Base-by-base conservation (phyloP, 768 basidiomycete species). In the Boletus rubroflammeus region DNA sequence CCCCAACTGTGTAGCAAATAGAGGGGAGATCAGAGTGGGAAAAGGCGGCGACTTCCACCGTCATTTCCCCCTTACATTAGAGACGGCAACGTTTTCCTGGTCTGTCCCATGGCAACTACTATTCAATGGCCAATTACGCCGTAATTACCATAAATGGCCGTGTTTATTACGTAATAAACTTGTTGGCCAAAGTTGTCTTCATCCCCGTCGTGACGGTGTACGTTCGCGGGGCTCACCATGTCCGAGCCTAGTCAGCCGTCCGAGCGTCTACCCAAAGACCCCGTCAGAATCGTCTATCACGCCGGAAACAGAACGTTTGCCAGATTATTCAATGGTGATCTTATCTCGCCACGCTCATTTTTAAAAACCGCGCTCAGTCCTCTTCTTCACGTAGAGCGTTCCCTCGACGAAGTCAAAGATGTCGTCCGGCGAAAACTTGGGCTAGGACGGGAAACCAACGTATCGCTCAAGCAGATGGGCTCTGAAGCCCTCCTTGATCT, bases 391-490 rank as follows among this genome's bases (percentile, higher is more conserved):
- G 45, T 62, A 91, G 89, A 90, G 60, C 70, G 75, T 19, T 82
- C 85, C 19, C 75, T 90, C 31, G 73, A 75, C 2, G 80, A 83
- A 48, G 76, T 83, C 57, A 82, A 80, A 60, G 67, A 75, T 28
- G 77, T 81, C 5, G 82, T 88, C 26, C 75, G 81, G 42, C 78
- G 71, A 56, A 92, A 90, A 68, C 75, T 92, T 19, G 74, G 75
- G 3, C 72, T 91, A 2, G 56, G 72, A 19, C 53, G 66, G 0
- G 70, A 74, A 42, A 62, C 72, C 6, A 53, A 62, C 6, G 56
- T 81, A 17, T 67, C 67, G 14, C 73, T 81, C 15, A 68, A 67
- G 21, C 88, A 88, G 59, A 61, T 88, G 44, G 78, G 85, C 32
- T 76, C 76, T 21, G 79, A 74, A 8, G 72, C 72, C 53, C 64